Evolutionary conservation across 129 eudicot species (phyloP).

Genomic region (Dittrichia graveolens): DNA sequence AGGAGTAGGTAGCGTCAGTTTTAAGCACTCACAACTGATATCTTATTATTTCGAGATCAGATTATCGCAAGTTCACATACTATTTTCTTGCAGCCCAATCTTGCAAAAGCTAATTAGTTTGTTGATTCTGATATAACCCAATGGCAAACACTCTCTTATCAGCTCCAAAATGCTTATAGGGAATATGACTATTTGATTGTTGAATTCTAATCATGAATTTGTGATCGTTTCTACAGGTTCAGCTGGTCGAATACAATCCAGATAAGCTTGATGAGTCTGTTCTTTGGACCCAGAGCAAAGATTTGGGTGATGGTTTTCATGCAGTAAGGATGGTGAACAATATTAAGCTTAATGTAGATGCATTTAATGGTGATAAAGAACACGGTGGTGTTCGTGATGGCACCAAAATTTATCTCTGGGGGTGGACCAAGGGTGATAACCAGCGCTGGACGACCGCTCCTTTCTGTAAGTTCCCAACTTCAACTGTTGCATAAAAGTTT

Average conservation of each 20-base stretch:
- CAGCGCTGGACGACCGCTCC: constrained; percentile 78
- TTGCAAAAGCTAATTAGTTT: not conserved
- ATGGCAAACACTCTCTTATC: not conserved
- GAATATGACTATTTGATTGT: not conserved
- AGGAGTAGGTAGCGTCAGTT: not conserved
- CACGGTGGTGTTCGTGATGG: constrained; percentile 91
- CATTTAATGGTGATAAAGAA: constrained; percentile 61
- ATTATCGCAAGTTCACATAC: not conserved
- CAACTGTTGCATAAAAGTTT: not conserved
- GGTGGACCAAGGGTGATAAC: constrained; percentile 76
- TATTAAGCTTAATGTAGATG: constrained; percentile 72
- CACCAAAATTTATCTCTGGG: constrained; percentile 57
- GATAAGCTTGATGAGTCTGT: constrained; percentile 74
- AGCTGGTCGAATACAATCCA: constrained; percentile 64
- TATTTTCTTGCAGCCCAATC: too few species aligned
- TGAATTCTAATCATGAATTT: not conserved
- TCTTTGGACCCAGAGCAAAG: constrained; percentile 87
- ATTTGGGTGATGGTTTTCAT: constrained; percentile 74
- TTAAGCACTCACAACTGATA: not conserved
- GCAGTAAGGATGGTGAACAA: constrained; percentile 84
- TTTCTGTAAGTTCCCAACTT: constrained; percentile 59
- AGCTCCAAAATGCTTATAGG: not conserved
- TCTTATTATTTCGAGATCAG: not conserved
- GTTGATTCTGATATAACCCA: not conserved
- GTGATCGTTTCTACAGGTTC: constrained; percentile 56